phyloP scores from a whole-genome alignment of 2,329 filamentous ascomycete species.

The Periconia macrospinosa region DNA sequence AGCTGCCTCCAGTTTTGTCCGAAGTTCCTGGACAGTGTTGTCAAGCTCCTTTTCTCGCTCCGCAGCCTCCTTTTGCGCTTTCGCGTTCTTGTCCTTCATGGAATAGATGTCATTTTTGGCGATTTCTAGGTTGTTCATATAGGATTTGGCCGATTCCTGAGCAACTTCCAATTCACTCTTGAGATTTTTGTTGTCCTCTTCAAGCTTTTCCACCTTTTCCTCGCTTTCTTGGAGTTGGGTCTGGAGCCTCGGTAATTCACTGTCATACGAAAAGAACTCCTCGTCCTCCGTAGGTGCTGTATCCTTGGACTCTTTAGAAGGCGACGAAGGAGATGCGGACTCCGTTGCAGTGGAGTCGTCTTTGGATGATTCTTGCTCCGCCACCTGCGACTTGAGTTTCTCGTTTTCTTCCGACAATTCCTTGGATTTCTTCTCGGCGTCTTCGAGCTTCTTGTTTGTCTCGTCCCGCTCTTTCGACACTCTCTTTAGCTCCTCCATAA shows the following conservation, averaged over 20 bases:
- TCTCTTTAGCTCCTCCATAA: constrained; percentile 88
- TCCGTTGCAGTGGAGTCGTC: constrained; percentile 32
- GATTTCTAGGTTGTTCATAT: constrained; percentile 64
- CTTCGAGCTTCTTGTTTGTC: constrained; percentile 74
- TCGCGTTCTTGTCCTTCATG: constrained; percentile 56
- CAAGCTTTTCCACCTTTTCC: constrained; percentile 71
- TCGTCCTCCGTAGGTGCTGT: constrained; percentile 51
- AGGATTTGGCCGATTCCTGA: constrained; percentile 62
- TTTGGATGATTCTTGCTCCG: constrained; percentile 17
- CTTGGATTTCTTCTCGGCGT: constrained; percentile 65
- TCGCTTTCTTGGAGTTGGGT: constrained; percentile 70
- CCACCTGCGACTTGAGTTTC: constrained; percentile 48
- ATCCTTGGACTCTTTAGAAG: constrained; percentile 27
- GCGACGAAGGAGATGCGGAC: constrained; percentile 26
- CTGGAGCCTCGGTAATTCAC: constrained; percentile 81
- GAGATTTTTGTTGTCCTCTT: constrained; percentile 67
- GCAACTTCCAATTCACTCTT: constrained; percentile 71
- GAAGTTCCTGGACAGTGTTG: constrained; percentile 27
- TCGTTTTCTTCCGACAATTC: constrained; percentile 67
- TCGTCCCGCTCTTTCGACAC: constrained; percentile 81
- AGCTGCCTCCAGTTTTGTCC: constrained; percentile 38
- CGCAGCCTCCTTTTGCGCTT: constrained; percentile 32
- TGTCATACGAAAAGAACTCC: constrained; percentile 91
- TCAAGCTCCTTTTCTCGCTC: constrained; percentile 35
- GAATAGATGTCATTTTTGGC: constrained; percentile 65